A percentile compares a stretch with the other conserved stretches of the same genome.
Conservation (phyloP, 192 early-diverging fungal genomes). For the Thamnidium elegans region DNA sequence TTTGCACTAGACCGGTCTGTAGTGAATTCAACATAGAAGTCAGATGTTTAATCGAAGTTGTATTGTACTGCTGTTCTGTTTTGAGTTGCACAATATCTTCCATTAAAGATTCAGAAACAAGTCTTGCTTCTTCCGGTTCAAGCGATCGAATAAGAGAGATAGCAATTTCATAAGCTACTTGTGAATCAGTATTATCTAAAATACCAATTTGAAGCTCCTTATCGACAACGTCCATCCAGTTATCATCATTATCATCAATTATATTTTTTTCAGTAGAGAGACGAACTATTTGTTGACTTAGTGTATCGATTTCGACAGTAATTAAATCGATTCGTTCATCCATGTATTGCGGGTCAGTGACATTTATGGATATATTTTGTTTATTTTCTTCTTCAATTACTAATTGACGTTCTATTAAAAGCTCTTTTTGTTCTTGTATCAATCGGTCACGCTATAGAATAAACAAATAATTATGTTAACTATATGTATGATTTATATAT, state of each 20-base stretch:
- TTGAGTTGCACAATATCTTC: constrained; percentile 14
- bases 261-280: background rate
- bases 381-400: constrained; percentile 5
- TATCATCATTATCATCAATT: constrained; percentile 3
- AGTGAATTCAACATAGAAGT: background rate
- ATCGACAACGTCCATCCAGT: constrained; percentile 15
- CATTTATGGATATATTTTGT: background rate
- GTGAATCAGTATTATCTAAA: background rate
- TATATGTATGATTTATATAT: too few species aligned
- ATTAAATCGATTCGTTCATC: constrained; percentile 34
- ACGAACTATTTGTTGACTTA: constrained; percentile 1
- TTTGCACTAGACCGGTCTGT: constrained; percentile 7
- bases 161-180: constrained; percentile 22
- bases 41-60: background rate
- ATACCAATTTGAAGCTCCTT: constrained; percentile 7
- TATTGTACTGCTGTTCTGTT: background rate
- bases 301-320: constrained; percentile 12
- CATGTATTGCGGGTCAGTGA: constrained; percentile 28
- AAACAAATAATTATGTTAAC: too few species aligned
- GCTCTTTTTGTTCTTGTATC: constrained; percentile 18
- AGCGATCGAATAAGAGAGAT: constrained; percentile 2
- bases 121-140: constrained; percentile 11
- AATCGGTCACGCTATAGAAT: constrained; percentile 14
- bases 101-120: constrained; percentile 2
- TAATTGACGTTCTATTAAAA: constrained; percentile 20